Percentiles rank a stretch among this genome's conserved stretches.
phyloP scores from a whole-genome alignment of 1,139 yeast species.

The Wickerhamiella pararugosa region DNA sequence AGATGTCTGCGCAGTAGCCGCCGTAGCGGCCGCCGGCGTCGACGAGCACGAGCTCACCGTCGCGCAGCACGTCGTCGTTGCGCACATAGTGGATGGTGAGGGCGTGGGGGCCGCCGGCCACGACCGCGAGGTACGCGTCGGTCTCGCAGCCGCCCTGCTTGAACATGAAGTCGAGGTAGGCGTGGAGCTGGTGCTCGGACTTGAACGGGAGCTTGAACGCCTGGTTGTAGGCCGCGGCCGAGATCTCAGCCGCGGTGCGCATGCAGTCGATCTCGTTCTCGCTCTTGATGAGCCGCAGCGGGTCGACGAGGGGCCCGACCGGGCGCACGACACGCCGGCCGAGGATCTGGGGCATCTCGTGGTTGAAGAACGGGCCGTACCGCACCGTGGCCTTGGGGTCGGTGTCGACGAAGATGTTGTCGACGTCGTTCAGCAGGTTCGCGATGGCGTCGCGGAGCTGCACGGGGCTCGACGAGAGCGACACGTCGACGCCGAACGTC shows the following conservation, averaged over 20 bases:
- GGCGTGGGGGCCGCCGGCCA: constrained; percentile 83
- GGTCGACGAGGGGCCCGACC: constrained; percentile 30
- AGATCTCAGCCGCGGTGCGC: constrained; percentile 70
- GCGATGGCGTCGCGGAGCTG: constrained; percentile 12
- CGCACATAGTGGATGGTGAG: constrained; percentile 81
- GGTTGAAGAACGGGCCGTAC: constrained; percentile 14
- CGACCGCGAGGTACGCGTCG: constrained; percentile 88
- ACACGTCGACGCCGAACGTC: constrained; percentile 74
- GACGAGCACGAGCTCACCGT: constrained; percentile 73
- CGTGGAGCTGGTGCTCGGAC: constrained; percentile 63
- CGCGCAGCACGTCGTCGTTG: constrained; percentile 61
- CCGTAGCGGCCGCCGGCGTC: constrained; percentile 95
- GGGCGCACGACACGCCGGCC: neutral
- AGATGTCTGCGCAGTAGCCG: constrained; percentile 90
- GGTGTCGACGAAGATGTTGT: constrained; percentile 20
- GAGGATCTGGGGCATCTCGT: constrained; percentile 13
- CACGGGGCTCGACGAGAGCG: constrained; percentile 33
- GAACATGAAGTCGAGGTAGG: constrained; percentile 74
- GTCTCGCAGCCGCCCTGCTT: constrained; percentile 77
- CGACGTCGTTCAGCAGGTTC: constrained; percentile 15
- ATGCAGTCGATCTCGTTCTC: constrained; percentile 59
- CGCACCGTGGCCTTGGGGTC: constrained; percentile 14
- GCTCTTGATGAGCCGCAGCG: constrained; percentile 56
- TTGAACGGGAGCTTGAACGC: constrained; percentile 49
- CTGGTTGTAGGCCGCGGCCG: constrained; percentile 68